Evolutionary conservation across 192 early-diverging fungal genomes (phyloP), one percentile per base, ranked within the genome.

Genomic region (Backusella australiensis): DNA sequence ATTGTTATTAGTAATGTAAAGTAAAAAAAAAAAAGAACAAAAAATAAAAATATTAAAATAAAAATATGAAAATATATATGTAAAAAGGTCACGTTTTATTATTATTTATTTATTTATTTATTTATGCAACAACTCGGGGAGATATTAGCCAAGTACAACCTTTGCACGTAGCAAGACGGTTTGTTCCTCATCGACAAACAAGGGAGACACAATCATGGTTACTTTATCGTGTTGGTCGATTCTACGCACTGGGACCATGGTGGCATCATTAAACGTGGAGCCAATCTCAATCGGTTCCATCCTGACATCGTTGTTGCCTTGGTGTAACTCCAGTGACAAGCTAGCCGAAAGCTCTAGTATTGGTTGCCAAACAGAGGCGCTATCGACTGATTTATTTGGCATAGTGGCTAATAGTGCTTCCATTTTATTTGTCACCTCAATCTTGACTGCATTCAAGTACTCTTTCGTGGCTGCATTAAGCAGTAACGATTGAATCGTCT

Each of bases 141-240:
- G 23, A 63, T 52, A 12, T 75, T 49, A 82, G 35, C 67, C 77
- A 71, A 82, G 35, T 4, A 83, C 26, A 0, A 83, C 82, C 52
- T 71, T 76, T 29, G 82, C 82, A 36, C 72, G 68, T 8, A 80
- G 21, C 32, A 79, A 53, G 21, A 83, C 69, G 35, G 67, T 67
- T 39, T 80, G 75, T 35, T 80, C 75, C 66, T 83, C 82, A 70
- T 83, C 77, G 53, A 79, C 67, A 63, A 83, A 83, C 32, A 83
- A 67, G 29, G 77, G 82, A 71, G 72, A 76, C 1, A 83, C 49
- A n/a, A 74, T 59, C n/a, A 76, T 26, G 19, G 66, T 77, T 17
- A 83, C 82, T 19, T 75, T 49, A 7, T 77, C 38, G 63, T 73
- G 19, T 1, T 53, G n/a, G 8, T 49, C 63, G 1, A 34, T 44